Base-by-base conservation (phyloP, 805 yeast species). In the Babjeviella inositovora region DNA sequence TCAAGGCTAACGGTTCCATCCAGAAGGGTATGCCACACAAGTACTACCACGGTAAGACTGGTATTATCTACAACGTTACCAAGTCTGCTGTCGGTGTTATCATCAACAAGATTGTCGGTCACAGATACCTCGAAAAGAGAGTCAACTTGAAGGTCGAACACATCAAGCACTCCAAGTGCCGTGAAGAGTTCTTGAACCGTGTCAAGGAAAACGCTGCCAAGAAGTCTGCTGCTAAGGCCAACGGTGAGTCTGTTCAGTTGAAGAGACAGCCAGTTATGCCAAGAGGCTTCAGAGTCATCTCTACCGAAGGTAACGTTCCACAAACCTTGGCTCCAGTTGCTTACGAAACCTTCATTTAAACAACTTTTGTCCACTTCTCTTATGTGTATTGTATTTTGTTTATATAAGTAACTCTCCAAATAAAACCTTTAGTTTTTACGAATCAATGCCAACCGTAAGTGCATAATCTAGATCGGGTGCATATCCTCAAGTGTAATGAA, bases 11-110 rank as follows among this genome's bases (percentile, higher is more conserved):
- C 61, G 95, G 95, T 73, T 71, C 98, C 44, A 70, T 85, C 72
- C 97, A 90, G 62, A 85, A 87, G 77, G 96, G 97, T 81, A 82
- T 90, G 95, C 98, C 98, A 61, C 94, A 82, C 84, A 90, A 90
- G 72, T 85, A 70, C 79, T 90, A 90, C 95, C 96, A 90, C 74
- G 98, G 98, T 67, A 90, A 85, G 76, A 90, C 98, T 43, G 98
- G 98, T 76, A 81, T 90, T 47, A 73, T 90, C 41, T 90, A 73
- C 93, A 90, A 90, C 75, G 92, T 90, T 45, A 87, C 98, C 77
- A 90, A 81, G 74, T 65, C 93, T 37, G 69, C 98, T 39, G 97
- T 90, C 41, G 98, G 98, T 77, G 90, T 90, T 47, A 81, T 90
- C 53, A 62, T 90, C 58, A 79, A 90, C 92, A 90, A 90, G 79